A percentile compares a stretch with the other conserved stretches of the same genome.
Conservation (phyloP, 2,329 filamentous ascomycete species). For the Penicillium sp. region DNA sequence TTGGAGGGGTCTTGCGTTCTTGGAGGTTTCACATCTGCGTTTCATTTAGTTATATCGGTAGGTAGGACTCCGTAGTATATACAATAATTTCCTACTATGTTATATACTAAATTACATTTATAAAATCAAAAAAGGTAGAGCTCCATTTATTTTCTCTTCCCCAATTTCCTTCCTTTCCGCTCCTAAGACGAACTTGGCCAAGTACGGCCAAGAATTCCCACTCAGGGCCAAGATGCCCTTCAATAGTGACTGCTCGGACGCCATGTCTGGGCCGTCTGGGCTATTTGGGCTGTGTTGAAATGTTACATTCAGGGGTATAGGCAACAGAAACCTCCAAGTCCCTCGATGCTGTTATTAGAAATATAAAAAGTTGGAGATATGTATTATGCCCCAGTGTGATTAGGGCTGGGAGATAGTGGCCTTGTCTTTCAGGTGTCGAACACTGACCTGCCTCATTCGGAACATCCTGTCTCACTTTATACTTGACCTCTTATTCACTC, state of each 20-base stretch:
- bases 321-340: background rate
- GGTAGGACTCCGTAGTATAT: too few species aligned
- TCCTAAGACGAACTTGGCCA: background rate
- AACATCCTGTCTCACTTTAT: background rate
- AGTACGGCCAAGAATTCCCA: background rate
- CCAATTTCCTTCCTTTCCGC: background rate
- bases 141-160: background rate
- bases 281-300: background rate
- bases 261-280: background rate
- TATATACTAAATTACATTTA: too few species aligned
- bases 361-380: background rate
- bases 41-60: background rate
- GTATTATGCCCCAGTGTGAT: background rate
- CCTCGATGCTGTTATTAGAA: background rate
- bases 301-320: background rate
- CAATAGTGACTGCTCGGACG: background rate
- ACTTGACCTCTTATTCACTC: background rate
- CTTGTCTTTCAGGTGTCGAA: background rate
- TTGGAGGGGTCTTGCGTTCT: background rate
- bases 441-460: background rate
- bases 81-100: too few species aligned
- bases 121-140: background rate
- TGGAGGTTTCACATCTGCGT: background rate
- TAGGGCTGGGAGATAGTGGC: background rate
- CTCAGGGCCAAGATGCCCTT: background rate